phyloP scores from a whole-genome alignment of 331 rosid genomes.

The Cydonia oblonga region DNA sequence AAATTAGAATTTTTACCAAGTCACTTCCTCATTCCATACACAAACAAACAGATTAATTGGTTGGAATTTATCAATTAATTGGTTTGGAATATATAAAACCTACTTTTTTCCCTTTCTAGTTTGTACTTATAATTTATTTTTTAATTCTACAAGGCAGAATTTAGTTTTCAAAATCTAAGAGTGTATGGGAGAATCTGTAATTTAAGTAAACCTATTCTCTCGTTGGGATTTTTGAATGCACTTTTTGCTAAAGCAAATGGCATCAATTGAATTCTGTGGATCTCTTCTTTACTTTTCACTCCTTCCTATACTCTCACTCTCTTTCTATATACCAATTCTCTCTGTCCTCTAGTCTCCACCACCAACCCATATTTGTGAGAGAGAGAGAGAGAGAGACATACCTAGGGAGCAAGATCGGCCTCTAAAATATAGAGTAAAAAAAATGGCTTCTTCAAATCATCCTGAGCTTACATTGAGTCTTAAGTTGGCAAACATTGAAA shows the following conservation, averaged over 20 bases:
- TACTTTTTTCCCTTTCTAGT: background rate
- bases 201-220: background rate
- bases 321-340: background rate
- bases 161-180: background rate
- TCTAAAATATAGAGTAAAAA: background rate
- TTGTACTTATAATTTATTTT: background rate
- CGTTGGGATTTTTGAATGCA: background rate
- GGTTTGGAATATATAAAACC: background rate
- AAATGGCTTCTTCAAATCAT: background rate
- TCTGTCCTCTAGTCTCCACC: background rate
- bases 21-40: background rate
- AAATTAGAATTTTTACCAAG: background rate
- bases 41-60: background rate
- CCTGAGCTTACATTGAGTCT: background rate
- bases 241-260: too few species aligned
- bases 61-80: background rate
- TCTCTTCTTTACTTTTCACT: background rate
- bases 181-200: constrained; percentile 6
- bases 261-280: constrained; percentile 7
- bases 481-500: background rate
- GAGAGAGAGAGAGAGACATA: too few species aligned
- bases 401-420: background rate
- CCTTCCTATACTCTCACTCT: background rate
- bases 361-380: background rate
- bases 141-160: background rate